These are phyloP conservation scores for Xylaria curta DNA, from an alignment of 495 filamentous ascomycete species.

Conservation along the genomic window DNA sequence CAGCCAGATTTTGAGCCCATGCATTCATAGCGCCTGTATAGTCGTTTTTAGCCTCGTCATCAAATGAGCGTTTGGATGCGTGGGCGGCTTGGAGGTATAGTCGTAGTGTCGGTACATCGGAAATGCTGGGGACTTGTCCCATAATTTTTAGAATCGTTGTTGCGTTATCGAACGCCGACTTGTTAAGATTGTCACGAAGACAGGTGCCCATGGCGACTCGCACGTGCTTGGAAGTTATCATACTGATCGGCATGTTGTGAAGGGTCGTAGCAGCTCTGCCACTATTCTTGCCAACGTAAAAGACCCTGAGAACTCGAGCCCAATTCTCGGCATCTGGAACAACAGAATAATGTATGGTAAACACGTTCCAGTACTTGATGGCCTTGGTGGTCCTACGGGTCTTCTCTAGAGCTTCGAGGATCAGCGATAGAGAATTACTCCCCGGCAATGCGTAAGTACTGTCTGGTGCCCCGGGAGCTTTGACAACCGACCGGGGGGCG, in stretches of 20 bases:
- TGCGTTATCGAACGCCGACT: conserved; percentile 62
- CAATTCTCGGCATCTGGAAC: conserved; percentile 73
- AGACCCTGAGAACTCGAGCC: conserved; percentile 67
- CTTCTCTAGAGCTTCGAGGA: conserved; percentile 66
- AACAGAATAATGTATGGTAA: conserved; percentile 64
- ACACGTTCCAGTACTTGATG: conserved; percentile 72
- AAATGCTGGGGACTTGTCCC: conserved; percentile 45
- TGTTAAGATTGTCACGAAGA: conserved; percentile 72
- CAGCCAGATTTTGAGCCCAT: conserved; percentile 43
- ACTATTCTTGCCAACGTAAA: conserved; percentile 68
- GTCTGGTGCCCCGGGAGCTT: conserved; percentile 25
- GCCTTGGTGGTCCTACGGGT: conserved; percentile 58
- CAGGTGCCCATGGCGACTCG: conserved; percentile 74
- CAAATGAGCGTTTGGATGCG: conserved; percentile 36
- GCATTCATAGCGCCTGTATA: conserved; percentile 28
- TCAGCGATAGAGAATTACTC: conserved; percentile 72
- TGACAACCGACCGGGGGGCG: neutral
- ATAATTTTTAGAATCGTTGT: conserved; percentile 65
- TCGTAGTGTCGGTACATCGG: conserved; percentile 52
- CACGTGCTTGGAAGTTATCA: conserved; percentile 62
- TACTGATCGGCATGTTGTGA: conserved; percentile 50
- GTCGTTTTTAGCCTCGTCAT: conserved; percentile 24
- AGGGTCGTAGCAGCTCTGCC: conserved; percentile 60
- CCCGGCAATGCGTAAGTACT: conserved; percentile 57
- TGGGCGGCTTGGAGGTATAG: conserved; percentile 49